These are phyloP conservation scores for Clonostachys rhizophaga DNA, from an alignment of 2,329 filamentous ascomycete genomes.

Conservation along the genomic window DNA sequence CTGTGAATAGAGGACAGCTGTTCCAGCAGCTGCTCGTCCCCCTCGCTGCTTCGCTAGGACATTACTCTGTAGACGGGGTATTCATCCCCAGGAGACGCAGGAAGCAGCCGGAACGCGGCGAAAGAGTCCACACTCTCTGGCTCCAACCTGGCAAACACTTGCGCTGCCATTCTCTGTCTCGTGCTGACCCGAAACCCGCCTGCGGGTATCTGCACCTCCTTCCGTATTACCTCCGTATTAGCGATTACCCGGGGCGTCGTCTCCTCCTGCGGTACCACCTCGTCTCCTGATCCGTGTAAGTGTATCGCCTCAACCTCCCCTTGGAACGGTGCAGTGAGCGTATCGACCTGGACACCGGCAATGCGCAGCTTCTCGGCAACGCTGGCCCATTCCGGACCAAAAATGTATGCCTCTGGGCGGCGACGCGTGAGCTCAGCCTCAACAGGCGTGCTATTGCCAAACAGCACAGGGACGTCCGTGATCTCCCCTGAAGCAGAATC, in stretches of 20 bases:
- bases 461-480: constrained; percentile 16
- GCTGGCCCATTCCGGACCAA: constrained; percentile 17
- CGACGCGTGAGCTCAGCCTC: constrained; percentile 18
- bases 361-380: constrained; percentile 14
- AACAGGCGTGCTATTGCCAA: constrained; percentile 18
- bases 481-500: constrained; percentile 15
- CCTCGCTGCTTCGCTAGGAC: no score
- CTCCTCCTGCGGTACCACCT: constrained; percentile 8
- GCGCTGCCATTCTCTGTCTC: constrained; percentile 19
- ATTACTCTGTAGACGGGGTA: constrained; percentile 15
- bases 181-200: constrained; percentile 22
- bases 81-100: constrained; percentile 17
- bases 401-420: constrained; percentile 19
- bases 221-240: constrained; percentile 7
- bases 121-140: constrained; percentile 24
- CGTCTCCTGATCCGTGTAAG: constrained; percentile 7
- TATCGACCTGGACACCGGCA: constrained; percentile 15
- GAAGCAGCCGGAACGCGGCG: constrained; percentile 19
- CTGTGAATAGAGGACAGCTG: no score
- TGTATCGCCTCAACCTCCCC: constrained; percentile 17
- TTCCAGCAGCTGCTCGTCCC: no score
- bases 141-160: constrained; percentile 18
- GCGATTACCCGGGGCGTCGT: constrained; percentile 14
- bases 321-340: constrained; percentile 10
- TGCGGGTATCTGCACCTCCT: constrained; percentile 12